A percentile compares a stretch with the other conserved stretches of the same genome.
Evolutionary conservation across 306 rosid species (phyloP).

Genomic region (Castanospermum australe): DNA sequence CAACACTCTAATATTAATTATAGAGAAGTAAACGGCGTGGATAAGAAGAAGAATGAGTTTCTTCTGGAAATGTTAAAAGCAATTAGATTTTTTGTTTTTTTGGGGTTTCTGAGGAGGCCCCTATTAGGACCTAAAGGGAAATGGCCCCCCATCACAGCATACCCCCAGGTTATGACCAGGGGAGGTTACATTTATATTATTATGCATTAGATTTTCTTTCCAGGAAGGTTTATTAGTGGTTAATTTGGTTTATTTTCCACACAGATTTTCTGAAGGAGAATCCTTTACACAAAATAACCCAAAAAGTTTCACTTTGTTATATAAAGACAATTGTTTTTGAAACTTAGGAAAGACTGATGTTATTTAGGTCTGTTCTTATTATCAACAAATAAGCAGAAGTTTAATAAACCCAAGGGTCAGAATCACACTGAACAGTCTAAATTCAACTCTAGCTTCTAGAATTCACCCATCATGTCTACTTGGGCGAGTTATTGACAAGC

Average conservation of each 20-base stretch:
- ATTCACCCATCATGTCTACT: slow-evolving; percentile 18
- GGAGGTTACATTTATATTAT: background rate
- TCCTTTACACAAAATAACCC: background rate
- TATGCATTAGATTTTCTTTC: background rate
- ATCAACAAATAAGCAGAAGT: background rate
- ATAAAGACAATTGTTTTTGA: background rate
- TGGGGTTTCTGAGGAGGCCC: too few relatives aligned
- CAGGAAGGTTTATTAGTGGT: background rate
- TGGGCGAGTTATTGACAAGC: slow-evolving; percentile 29
- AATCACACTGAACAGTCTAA: background rate
- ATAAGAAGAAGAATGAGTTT: background rate
- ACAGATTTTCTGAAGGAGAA: background rate
- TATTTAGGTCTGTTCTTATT: too few relatives aligned
- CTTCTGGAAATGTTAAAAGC: background rate
- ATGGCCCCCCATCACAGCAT: too few relatives aligned
- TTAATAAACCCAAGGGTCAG: slow-evolving; percentile 6
- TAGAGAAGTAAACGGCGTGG: background rate
- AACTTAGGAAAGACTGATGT: background rate
- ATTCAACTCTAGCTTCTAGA: background rate
- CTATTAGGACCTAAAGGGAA: too few relatives aligned
- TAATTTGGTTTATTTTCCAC: background rate
- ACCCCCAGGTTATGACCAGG: too few relatives aligned
- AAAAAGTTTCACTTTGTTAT: background rate
- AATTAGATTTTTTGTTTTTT: too few relatives aligned
- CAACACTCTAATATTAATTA: too few relatives aligned